Conservation (phyloP, 192 early-diverging fungal species). For the Gamsiella multidivaricata region DNA sequence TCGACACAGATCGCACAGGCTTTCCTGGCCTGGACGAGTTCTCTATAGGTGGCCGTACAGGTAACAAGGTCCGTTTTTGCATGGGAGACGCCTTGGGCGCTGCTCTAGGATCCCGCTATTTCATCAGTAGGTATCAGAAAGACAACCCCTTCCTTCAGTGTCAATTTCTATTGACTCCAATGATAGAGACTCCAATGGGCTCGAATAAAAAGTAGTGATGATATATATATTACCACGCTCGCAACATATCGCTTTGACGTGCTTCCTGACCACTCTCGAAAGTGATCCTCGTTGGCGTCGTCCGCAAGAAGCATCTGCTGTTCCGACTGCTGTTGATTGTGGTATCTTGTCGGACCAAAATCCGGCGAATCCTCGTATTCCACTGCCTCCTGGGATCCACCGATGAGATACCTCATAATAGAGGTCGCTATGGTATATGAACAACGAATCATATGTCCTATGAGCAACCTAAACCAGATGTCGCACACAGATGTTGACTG, state of each 20-base stretch:
- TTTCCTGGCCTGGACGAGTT: not conserved
- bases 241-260: conserved; percentile 12
- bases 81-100: conserved; percentile 24
- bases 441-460: not conserved
- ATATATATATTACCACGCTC: not conserved
- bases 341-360: conserved; percentile 4
- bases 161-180: too few relatives aligned
- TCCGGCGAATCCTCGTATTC: conserved; percentile 13
- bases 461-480: not conserved
- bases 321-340: not conserved
- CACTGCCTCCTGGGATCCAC: conserved; percentile 9
- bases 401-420: conserved; percentile 14
- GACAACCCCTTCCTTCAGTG: too few relatives aligned
- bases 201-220: too few relatives aligned
- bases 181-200: too few relatives aligned
- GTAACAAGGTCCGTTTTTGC: not conserved
- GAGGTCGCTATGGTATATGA: conserved; percentile 8
- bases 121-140: not conserved
- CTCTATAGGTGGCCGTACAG: not conserved
- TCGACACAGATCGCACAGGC: conserved; percentile 3
- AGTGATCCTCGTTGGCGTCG: conserved; percentile 24
- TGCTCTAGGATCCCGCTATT: not conserved
- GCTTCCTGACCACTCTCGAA: conserved; percentile 11
- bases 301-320: not conserved
- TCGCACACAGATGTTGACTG: too few relatives aligned